Base-by-base conservation (phyloP, 1,139 yeast genomes). In the Candida sanyaensis region DNA sequence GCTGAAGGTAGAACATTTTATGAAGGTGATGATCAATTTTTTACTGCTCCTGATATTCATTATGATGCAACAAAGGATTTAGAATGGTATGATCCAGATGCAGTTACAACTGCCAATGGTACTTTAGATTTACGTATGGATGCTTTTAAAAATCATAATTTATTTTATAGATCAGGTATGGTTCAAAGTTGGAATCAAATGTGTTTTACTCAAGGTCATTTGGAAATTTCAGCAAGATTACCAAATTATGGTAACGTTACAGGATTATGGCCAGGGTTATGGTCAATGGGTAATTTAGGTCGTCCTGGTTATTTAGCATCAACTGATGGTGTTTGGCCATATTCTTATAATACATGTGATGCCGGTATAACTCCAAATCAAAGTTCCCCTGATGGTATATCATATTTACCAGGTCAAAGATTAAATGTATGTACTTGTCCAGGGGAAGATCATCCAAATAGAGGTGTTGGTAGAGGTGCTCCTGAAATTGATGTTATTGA, bases 51-150 rank as follows among this genome's bases (percentile, higher is more conserved):
- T 1, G 90, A 89, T 62, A 59, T 88, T 42, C 83, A 88, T 64
- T 89, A 89, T 63, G 89, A 79, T 49, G 93, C 95, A 29, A 89
- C 96, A 2, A 65, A 77, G 50, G 96, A 89, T 72, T 74, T 88
- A 60, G 96, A 89, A 69, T 89, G 96, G 96, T 89, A 89, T 63
- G 83, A 81, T 52, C 96, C 96, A 2, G 96, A 88, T 63, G 95
- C 95, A 4, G 80, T 73, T 2, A 73, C 81, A 6, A 89, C 96
- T 1, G 73, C 65, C 6, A 78, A 84, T 52, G 96, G 96, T 45
- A 72, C 88, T 1, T 67, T 88, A 41, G 69, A 71, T 42, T 60
- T 89, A n/a, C 73, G 83, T 46, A 70, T 89, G 80, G 96, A 88
- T 60, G 91, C 95, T 4, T 84, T 69, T 61, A 70, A 79, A 53